These are phyloP conservation scores for Talaromyces funiculosus DNA, from an alignment of 2,329 filamentous ascomycete species.

Conservation along the genomic window DNA sequence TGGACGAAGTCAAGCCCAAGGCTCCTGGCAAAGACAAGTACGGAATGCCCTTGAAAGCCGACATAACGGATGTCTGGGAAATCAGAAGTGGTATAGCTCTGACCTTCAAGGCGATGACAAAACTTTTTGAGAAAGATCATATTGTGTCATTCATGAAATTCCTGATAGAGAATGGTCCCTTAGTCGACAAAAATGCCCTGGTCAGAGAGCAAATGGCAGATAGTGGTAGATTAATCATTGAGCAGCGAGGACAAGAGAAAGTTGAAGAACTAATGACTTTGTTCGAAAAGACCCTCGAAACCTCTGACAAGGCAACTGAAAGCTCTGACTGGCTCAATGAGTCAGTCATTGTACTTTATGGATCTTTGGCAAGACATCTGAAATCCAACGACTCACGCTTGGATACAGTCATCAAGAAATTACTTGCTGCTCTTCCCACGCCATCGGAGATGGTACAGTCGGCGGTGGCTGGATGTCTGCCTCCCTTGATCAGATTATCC, in stretches of 20 bases:
- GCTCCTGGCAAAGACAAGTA: constrained; percentile 83
- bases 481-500: constrained; percentile 79
- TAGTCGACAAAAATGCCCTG: constrained; percentile 72
- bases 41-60: constrained; percentile 87
- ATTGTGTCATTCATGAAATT: constrained; percentile 77
- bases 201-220: constrained; percentile 91
- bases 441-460: constrained; percentile 97
- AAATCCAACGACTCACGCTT: constrained; percentile 79
- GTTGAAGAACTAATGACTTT: constrained; percentile 88
- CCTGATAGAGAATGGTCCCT: constrained; percentile 74
- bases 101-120: constrained; percentile 75
- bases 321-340: constrained; percentile 88
- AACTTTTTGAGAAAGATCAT: constrained; percentile 60
- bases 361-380: constrained; percentile 83
- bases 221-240: constrained; percentile 74
- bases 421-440: constrained; percentile 82
- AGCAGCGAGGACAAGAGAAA: constrained; percentile 70
- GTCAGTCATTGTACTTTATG: constrained; percentile 95
- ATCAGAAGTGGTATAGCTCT: constrained; percentile 81
- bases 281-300: constrained; percentile 83
- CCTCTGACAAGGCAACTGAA: constrained; percentile 73
- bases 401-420: constrained; percentile 76
- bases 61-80: constrained; percentile 87
- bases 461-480: constrained; percentile 88
- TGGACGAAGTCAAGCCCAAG: constrained; percentile 73